Evolutionary conservation across 768 basidiomycete genomes (phyloP).

Genomic region (Lanmaoa rubissima): DNA sequence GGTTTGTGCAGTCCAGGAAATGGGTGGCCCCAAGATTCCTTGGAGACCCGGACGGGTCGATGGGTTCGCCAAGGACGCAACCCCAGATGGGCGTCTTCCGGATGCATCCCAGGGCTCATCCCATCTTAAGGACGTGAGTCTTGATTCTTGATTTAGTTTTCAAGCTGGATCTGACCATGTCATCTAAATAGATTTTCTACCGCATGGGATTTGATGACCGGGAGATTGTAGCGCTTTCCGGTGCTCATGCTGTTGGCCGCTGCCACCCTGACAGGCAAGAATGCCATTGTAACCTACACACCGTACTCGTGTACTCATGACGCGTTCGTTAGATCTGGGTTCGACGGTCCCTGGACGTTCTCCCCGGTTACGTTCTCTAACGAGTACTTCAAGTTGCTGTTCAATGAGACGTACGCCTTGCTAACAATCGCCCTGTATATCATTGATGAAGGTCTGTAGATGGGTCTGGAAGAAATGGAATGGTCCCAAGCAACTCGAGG

Average conservation of each 20-base stretch:
- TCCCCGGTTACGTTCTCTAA: constrained; percentile 86
- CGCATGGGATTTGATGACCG: constrained; percentile 93
- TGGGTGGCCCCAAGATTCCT: constrained; percentile 87
- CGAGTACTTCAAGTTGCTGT: constrained; percentile 82
- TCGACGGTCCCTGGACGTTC: constrained; percentile 94
- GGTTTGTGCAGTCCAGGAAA: constrained; percentile 89
- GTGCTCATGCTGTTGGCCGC: constrained; percentile 94
- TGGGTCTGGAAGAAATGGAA: constrained; percentile 97
- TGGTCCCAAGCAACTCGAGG: constrained; percentile 91
- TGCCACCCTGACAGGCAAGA: constrained; percentile 79
- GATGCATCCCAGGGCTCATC: constrained; percentile 81
- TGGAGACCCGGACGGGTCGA: constrained; percentile 95
- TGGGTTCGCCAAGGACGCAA: constrained; percentile 68
- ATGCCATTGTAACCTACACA: not conserved
- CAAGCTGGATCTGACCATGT: not conserved
- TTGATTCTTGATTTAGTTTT: not conserved
- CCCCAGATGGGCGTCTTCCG: constrained; percentile 88
- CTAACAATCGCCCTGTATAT: not conserved
- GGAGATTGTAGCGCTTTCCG: constrained; percentile 93
- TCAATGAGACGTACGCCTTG: constrained; percentile 69
- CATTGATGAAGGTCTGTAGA: constrained; percentile 29
- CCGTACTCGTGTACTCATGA: not conserved
- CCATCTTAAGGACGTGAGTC: constrained; percentile 74
- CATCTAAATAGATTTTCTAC: constrained; percentile 53
- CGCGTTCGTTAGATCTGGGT: constrained; percentile 56